These are phyloP conservation scores for Didymella exigua DNA, from an alignment of 2,329 filamentous ascomycete genomes.

Conservation along the genomic window DNA sequence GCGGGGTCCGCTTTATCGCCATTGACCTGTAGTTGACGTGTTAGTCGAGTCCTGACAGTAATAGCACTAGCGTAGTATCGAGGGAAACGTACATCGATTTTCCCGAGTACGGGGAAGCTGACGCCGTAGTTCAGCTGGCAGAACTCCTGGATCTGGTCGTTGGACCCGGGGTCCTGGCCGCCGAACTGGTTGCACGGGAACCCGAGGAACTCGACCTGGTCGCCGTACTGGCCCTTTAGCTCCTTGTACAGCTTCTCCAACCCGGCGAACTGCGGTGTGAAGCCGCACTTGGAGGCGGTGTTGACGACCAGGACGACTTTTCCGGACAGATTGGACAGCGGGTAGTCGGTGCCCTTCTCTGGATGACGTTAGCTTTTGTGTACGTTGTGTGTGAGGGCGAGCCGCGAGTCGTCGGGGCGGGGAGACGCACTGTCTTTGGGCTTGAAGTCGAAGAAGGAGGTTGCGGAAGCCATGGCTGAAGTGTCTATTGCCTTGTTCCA, in stretches of 20 bases:
- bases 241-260: conserved; percentile 89
- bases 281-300: conserved; percentile 98
- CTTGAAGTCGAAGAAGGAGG: conserved; percentile 82
- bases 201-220: conserved; percentile 85
- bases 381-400: background rate
- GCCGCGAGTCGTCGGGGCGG: background rate
- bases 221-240: conserved; percentile 69
- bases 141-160: conserved; percentile 68
- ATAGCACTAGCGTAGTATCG: too few species aligned
- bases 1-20: conserved; percentile 79
- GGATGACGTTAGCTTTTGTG: conserved; percentile 24
- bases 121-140: conserved; percentile 96
- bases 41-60: background rate
- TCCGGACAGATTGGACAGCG: conserved; percentile 75
- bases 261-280: conserved; percentile 92
- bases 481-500: conserved; percentile 10
- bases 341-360: conserved; percentile 76
- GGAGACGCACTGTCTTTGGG: conserved; percentile 73
- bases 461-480: conserved; percentile 68
- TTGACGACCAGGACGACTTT: conserved; percentile 97
- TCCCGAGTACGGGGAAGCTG: conserved; percentile 86
- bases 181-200: conserved; percentile 99
- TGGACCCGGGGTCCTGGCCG: conserved; percentile 80
- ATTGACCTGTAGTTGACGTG: conserved; percentile 59
- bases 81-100: conserved; percentile 71